Base-by-base conservation (phyloP, 2,329 filamentous ascomycete genomes). In the Sclerotinia spermophila region DNA sequence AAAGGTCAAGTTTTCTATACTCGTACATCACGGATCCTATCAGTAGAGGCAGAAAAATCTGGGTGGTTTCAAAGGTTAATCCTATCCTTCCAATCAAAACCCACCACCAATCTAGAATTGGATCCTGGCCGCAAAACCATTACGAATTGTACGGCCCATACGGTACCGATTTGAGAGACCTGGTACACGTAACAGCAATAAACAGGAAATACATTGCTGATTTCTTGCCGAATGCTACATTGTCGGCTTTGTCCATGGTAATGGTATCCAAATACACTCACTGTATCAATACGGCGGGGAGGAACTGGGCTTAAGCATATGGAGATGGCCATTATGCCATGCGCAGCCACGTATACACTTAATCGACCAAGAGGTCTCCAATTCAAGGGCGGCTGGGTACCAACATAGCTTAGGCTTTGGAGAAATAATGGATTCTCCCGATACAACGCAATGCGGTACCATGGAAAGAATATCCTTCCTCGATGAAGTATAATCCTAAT, bases 331-430 rank as follows among this genome's bases (percentile, higher is more conserved):
- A 59, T 59, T 19, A 17, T 59, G 33, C 35, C 17, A 61, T 62
- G 66, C 66, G 66, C 66, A 68, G 66, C 66, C 66, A 68, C 66
- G 66, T 61, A 68, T 68, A 33, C 66, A 35, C 17, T 61, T 11
- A 24, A 66, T 53, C 35, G n/a, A 33, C 62, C 15, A n/a, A 53
- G 45, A 53, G 15, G 27, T 42, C 24, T 53, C 62, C 17, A 66
- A 53, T 38, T 53, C 45, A 30, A 40, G 45, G 45, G 27, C 13
- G 21, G 3, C 35, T 40, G 13, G 45, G 45, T 24, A 40, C 62
- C 21, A 17, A 30, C 48, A 53, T 30, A 30, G 33, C 33, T 30
- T 30, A 53, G 45, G n/a, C n/a, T 27, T 27, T 27, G 48, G 48
- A 61, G 40, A 68, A 61, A 61, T 10, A 48, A 48, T 30, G 30